A percentile compares a stretch with the other conserved stretches of the same genome.
These are phyloP conservation scores for Coniochaeta sp. DNA, from an alignment of 2,329 filamentous ascomycete genomes.

Conservation along the genomic window DNA sequence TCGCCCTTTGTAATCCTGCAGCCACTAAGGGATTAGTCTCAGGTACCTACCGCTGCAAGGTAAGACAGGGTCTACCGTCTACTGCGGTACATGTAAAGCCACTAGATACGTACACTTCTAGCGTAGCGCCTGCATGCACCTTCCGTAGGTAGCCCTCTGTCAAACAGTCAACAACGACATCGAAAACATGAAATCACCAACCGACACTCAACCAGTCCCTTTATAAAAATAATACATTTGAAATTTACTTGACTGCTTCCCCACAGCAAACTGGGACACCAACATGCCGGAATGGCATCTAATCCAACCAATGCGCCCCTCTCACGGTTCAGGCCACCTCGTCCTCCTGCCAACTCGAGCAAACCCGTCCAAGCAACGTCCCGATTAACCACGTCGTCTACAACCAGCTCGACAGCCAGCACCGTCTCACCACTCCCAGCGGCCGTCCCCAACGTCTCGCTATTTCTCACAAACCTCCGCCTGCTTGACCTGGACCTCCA, in stretches of 20 bases:
- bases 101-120: no score
- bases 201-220: neutral
- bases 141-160: no score
- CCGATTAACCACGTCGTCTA: neutral
- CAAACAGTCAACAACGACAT: neutral
- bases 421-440: slow-evolving; percentile 1
- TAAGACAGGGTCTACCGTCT: no score
- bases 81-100: no score
- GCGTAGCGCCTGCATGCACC: no score
- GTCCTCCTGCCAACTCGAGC: neutral
- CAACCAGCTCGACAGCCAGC: neutral
- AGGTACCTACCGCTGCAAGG: no score
- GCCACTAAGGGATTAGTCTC: no score
- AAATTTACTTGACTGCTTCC: neutral
- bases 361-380: neutral
- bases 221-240: neutral
- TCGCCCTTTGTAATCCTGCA: no score
- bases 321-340: neutral
- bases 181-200: neutral
- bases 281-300: neutral
- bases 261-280: neutral
- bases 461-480: slow-evolving; percentile 78
- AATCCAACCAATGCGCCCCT: neutral
- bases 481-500: slow-evolving; percentile 72
- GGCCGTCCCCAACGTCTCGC: slow-evolving; percentile 43